These are phyloP conservation scores for Fusarium chlamydosporum DNA, from an alignment of 2,329 filamentous ascomycete genomes.

Conservation along the genomic window DNA sequence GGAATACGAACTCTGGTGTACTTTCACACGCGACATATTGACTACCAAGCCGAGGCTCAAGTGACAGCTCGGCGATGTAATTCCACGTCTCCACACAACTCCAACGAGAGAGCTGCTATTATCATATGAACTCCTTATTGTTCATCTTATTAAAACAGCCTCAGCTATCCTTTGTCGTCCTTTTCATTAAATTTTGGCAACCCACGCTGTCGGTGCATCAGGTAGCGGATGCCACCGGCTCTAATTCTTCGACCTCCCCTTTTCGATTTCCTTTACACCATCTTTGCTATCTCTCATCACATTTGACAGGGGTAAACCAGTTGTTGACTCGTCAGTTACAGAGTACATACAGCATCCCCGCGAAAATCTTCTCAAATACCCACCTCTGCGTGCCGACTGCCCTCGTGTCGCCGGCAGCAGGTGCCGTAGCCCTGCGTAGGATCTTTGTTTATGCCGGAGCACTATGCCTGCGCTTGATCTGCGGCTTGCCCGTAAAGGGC, in stretches of 20 bases:
- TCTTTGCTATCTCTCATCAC: conserved; percentile 32
- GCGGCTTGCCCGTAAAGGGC: conserved; percentile 39
- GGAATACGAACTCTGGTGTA: conserved; percentile 10
- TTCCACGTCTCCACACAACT: conserved; percentile 24
- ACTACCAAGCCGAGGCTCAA: conserved; percentile 42
- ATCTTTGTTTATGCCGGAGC: conserved; percentile 38
- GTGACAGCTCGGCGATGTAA: conserved; percentile 21
- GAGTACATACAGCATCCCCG: conserved; percentile 41
- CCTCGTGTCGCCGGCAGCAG: conserved; percentile 41
- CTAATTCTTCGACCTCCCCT: conserved; percentile 25
- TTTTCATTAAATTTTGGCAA: conserved; percentile 15
- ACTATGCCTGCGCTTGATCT: conserved; percentile 36
- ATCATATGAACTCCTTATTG: conserved; percentile 24
- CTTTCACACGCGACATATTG: conserved; percentile 37
- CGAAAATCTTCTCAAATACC: conserved; percentile 36
- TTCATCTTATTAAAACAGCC: conserved; percentile 22
- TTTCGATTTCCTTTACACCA: conserved; percentile 42
- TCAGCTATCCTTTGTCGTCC: conserved; percentile 21
- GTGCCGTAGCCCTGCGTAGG: conserved; percentile 44
- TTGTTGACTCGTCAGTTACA: conserved; percentile 39
- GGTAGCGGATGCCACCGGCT: conserved; percentile 35
- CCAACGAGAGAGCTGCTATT: conserved; percentile 2
- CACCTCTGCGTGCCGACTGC: conserved; percentile 32
- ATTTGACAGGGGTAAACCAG: conserved; percentile 40
- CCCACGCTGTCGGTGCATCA: conserved; percentile 40